phyloP scores from a whole-genome alignment of 495 filamentous ascomycete genomes.

The Penicillium crystallinum region DNA sequence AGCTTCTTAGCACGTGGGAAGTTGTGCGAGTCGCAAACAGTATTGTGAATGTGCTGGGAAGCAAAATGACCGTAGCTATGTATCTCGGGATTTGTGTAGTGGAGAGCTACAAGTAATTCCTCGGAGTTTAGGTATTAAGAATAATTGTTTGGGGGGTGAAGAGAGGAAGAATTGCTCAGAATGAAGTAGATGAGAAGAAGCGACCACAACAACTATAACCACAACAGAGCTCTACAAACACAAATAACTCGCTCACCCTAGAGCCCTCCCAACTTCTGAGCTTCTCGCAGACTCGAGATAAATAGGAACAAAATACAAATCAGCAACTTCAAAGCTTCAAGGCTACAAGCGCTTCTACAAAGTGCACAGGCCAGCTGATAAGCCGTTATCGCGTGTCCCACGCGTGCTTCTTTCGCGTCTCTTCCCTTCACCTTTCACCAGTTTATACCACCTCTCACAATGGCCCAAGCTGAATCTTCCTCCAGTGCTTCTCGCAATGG shows the following conservation, averaged over 20 bases:
- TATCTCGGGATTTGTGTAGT: neutral
- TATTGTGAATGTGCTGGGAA: neutral
- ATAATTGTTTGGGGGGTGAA: conserved; percentile 1
- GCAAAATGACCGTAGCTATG: too few relatives aligned
- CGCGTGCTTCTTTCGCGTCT: conserved; percentile 33
- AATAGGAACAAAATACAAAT: too few relatives aligned
- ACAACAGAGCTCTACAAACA: neutral
- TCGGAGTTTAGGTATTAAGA: neutral
- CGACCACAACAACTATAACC: neutral
- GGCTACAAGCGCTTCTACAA: too few relatives aligned
- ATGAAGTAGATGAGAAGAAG: conserved; percentile 3
- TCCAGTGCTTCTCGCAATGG: conserved; percentile 64
- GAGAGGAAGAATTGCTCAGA: neutral
- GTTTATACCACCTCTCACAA: conserved; percentile 13
- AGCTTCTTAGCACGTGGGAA: neutral
- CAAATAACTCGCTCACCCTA: too few relatives aligned
- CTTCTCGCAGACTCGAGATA: too few relatives aligned
- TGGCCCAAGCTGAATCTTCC: conserved; percentile 69
- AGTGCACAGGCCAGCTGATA: conserved; percentile 13
- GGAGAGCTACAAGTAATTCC: neutral
- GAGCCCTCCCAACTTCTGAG: too few relatives aligned
- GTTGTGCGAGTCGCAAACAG: neutral
- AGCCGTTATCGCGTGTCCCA: conserved; percentile 13
- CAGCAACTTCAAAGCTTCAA: too few relatives aligned
- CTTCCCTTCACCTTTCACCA: neutral